Percentiles rank a stretch among this genome's conserved stretches.
Conservation (phyloP, 345 rosid species). For the Salix purpurea region DNA sequence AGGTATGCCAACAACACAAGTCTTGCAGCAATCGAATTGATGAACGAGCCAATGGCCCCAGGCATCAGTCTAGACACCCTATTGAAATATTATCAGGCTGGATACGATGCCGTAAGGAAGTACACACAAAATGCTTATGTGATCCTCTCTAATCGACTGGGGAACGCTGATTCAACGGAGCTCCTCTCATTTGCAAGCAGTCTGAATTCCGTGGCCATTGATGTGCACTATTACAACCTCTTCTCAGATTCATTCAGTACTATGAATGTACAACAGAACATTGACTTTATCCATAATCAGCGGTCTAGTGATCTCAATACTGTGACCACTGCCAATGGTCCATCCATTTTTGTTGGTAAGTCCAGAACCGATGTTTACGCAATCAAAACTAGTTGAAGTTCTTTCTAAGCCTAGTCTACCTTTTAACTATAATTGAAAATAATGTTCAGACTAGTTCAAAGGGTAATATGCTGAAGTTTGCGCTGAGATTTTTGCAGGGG, state of each 20-base stretch:
- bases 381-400: background rate
- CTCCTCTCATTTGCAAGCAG: slow-evolving; percentile 23
- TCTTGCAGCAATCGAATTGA: slow-evolving; percentile 34
- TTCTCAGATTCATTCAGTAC: background rate
- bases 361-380: background rate
- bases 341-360: slow-evolving; percentile 32
- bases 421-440: background rate
- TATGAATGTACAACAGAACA: slow-evolving; percentile 24
- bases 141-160: slow-evolving; percentile 33
- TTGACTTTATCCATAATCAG: slow-evolving; percentile 17
- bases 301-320: slow-evolving; percentile 14
- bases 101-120: slow-evolving; percentile 36
- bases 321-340: slow-evolving; percentile 17
- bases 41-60: slow-evolving; percentile 39
- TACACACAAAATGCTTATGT: slow-evolving; percentile 27
- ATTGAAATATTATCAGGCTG: slow-evolving; percentile 24
- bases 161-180: slow-evolving; percentile 21
- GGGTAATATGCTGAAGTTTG: background rate
- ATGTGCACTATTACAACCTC: slow-evolving; percentile 39
- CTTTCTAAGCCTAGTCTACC: background rate
- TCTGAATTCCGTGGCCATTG: slow-evolving; percentile 28
- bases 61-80: slow-evolving; percentile 22
- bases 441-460: background rate
- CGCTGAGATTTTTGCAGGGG: slow-evolving; percentile 21
- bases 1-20: background rate